Conservation (phyloP, 768 basidiomycete genomes). For the Pisolithus sp. region DNA sequence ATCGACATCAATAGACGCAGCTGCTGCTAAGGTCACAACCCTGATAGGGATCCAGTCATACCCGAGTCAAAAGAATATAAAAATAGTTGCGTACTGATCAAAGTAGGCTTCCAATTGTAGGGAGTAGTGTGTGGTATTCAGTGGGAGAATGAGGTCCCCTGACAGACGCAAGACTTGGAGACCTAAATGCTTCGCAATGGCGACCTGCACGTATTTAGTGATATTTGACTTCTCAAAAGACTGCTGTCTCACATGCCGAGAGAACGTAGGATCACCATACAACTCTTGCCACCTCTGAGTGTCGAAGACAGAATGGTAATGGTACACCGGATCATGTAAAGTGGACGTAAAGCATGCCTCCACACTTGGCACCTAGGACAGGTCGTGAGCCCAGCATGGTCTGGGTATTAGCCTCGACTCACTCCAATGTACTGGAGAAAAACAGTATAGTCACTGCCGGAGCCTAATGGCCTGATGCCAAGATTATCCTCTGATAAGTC, state of each 20-base stretch:
- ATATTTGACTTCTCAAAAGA: background rate
- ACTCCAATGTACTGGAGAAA: slow-evolving; percentile 58
- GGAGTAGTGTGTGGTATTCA: slow-evolving; percentile 66
- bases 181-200: slow-evolving; percentile 53
- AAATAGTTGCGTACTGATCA: slow-evolving; percentile 35
- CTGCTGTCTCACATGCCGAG: slow-evolving; percentile 41
- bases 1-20: slow-evolving; percentile 23
- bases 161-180: slow-evolving; percentile 48
- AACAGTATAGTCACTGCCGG: slow-evolving; percentile 56
- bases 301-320: slow-evolving; percentile 59
- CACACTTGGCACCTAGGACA: slow-evolving; percentile 22
- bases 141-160: slow-evolving; percentile 49
- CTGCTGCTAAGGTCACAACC: slow-evolving; percentile 21
- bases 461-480: slow-evolving; percentile 40
- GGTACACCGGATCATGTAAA: slow-evolving; percentile 45
- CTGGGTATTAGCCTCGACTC: background rate
- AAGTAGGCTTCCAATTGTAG: slow-evolving; percentile 49
- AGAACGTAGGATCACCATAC: slow-evolving; percentile 61
- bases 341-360: slow-evolving; percentile 33
- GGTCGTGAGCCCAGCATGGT: background rate
- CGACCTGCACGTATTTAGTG: slow-evolving; percentile 31
- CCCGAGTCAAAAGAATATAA: background rate
- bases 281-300: slow-evolving; percentile 51
- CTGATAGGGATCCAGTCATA: slow-evolving; percentile 10
- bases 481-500: slow-evolving; percentile 2